Conservation (phyloP, 1,284 basidiomycete species). For the Boletus mariae region DNA sequence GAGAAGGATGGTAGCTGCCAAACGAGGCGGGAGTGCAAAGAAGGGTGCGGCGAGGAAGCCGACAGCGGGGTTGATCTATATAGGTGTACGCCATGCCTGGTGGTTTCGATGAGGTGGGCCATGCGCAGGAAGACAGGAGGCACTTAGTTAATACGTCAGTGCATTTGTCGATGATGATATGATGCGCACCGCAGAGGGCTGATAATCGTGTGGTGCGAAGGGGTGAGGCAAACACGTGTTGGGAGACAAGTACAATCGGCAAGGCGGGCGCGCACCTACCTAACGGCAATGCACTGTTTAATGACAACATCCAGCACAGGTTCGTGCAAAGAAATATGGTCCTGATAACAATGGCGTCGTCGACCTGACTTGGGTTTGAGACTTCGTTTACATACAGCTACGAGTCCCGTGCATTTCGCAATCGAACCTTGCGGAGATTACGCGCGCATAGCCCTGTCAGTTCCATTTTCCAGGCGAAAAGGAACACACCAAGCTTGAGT, state of each 20-base stretch:
- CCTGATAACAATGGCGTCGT: constrained; percentile 2
- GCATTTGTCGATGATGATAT: constrained; percentile 27
- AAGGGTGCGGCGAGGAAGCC: constrained; percentile 17
- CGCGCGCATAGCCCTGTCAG: constrained; percentile 14
- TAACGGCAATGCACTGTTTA: constrained; percentile 5
- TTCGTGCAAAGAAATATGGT: constrained; percentile 9
- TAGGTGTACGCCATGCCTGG: constrained; percentile 30
- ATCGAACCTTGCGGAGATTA: constrained; percentile 23
- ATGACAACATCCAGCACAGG: constrained; percentile 17
- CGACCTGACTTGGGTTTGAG: background rate
- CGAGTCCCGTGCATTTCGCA: background rate
- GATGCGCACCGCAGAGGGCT: constrained; percentile 30
- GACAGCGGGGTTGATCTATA: constrained; percentile 26
- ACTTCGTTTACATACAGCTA: background rate
- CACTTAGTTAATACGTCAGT: constrained; percentile 13
- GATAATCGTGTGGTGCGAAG: constrained; percentile 34
- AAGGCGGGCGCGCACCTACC: constrained; percentile 16
- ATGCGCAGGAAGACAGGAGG: constrained; percentile 29
- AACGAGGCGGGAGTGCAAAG: constrained; percentile 20
- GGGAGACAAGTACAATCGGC: constrained; percentile 1
- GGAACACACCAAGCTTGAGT: background rate
- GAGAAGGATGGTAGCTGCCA: constrained; percentile 3
- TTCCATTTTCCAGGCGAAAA: constrained; percentile 13
- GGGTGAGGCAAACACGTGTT: constrained; percentile 33
- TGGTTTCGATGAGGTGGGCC: constrained; percentile 35